Percentiles rank a stretch among this genome's conserved stretches.
phyloP scores from a whole-genome alignment of 2,329 filamentous ascomycete species.

The Zymoseptoria ardabiliae region DNA sequence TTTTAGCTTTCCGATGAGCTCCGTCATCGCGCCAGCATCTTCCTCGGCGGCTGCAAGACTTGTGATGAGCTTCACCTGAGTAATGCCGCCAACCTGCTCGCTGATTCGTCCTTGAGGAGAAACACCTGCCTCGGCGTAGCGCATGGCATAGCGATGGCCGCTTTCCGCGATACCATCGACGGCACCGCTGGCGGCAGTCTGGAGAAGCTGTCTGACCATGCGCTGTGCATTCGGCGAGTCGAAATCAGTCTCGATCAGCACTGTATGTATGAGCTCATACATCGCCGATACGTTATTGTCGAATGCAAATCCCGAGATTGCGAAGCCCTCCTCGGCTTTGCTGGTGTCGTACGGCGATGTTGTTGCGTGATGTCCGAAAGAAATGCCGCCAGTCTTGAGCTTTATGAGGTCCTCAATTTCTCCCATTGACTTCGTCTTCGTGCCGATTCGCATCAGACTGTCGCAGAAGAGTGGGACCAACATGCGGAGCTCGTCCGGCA shows the following conservation, averaged over 20 bases:
- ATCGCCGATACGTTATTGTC: slow-evolving; percentile 86
- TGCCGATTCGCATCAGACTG: slow-evolving; percentile 87
- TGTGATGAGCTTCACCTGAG: slow-evolving; percentile 79
- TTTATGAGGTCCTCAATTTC: slow-evolving; percentile 94
- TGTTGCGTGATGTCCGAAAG: slow-evolving; percentile 74
- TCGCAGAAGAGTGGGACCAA: slow-evolving; percentile 87
- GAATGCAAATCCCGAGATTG: slow-evolving; percentile 77
- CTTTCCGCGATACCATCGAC: slow-evolving; percentile 87
- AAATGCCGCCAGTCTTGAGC: slow-evolving; percentile 86
- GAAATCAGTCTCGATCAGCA: slow-evolving; percentile 85
- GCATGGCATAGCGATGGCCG: slow-evolving; percentile 79
- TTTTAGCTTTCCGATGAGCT: slow-evolving; percentile 61
- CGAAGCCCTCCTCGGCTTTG: slow-evolving; percentile 69
- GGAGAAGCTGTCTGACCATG: slow-evolving; percentile 78
- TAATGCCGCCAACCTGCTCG: slow-evolving; percentile 84
- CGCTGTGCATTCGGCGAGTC: slow-evolving; percentile 71
- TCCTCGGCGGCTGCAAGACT: slow-evolving; percentile 69
- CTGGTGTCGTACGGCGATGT: slow-evolving; percentile 67
- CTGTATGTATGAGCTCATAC: slow-evolving; percentile 73
- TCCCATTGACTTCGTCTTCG: slow-evolving; percentile 81
- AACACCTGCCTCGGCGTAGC: slow-evolving; percentile 73
- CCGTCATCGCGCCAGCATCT: slow-evolving; percentile 61
- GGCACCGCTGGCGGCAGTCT: slow-evolving; percentile 79
- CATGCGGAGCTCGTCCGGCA: slow-evolving; percentile 77
- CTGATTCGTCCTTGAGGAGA: slow-evolving; percentile 63